Conservation (phyloP, 164 flowering plant genomes). For the Liquidambar formosana region DNA sequence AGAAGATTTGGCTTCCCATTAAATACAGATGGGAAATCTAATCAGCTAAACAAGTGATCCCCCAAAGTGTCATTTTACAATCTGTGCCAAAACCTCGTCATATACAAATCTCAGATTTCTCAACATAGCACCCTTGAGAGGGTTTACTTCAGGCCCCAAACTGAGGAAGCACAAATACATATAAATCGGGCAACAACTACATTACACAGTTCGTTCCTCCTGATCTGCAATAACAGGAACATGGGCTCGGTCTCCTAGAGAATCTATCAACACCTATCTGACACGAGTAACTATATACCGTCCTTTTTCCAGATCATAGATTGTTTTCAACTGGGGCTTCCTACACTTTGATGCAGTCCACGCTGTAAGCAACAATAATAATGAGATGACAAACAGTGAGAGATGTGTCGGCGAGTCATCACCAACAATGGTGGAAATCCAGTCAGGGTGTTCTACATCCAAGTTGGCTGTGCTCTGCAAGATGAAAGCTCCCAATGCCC, state of each 20-base stretch:
- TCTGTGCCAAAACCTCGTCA: conserved; percentile 1
- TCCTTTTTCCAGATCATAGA: conserved; percentile 93
- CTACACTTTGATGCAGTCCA: conserved; percentile 70
- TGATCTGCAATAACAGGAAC: not conserved
- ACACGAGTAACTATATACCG: conserved; percentile 74
- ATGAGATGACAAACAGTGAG: conserved; percentile 39
- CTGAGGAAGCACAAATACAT: not conserved
- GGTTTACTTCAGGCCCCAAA: not conserved
- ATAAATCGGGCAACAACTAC: not conserved
- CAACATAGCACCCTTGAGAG: not conserved
- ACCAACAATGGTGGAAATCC: conserved; percentile 33
- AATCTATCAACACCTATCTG: conserved; percentile 28
- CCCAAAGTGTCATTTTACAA: not conserved
- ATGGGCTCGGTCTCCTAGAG: not conserved
- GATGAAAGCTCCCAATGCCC: conserved; percentile 97
- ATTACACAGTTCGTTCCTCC: not conserved
- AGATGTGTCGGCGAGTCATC: conserved; percentile 45
- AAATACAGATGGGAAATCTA: not conserved
- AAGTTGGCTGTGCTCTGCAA: conserved; percentile 44
- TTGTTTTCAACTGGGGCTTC: conserved; percentile 83
- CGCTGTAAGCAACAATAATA: conserved; percentile 40
- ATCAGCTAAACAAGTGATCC: not conserved
- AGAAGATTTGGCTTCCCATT: no score
- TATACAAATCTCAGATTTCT: not conserved
- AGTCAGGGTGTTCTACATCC: conserved; percentile 23